phyloP scores from a whole-genome alignment of 139 green algal species.

The Coccomyxa sp. region DNA sequence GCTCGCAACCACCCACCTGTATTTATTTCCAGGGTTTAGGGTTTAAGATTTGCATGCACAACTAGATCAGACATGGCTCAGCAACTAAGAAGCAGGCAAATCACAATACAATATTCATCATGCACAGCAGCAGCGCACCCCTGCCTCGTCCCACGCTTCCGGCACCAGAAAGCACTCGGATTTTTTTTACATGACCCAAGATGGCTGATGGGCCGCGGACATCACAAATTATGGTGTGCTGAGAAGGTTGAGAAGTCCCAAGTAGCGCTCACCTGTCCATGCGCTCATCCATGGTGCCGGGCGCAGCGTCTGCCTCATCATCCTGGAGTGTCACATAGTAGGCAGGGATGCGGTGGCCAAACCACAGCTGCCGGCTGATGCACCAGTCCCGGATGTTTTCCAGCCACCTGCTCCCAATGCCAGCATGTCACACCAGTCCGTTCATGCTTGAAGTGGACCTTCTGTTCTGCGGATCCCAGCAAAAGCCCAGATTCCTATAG shows the following conservation, averaged over 20 bases:
- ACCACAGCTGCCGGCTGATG: conserved; percentile 97
- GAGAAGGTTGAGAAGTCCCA: too few species aligned
- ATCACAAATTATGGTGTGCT: too few species aligned
- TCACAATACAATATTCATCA: too few species aligned
- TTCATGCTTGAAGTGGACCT: not conserved
- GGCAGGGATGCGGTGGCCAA: conserved; percentile 95
- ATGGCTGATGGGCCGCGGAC: too few species aligned
- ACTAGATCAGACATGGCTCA: too few species aligned
- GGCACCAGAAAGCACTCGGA: too few species aligned
- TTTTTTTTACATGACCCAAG: too few species aligned
- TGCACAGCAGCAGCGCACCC: too few species aligned
- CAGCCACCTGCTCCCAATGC: conserved; percentile 58
- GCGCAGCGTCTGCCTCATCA: conserved; percentile 10
- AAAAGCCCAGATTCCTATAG: not conserved
- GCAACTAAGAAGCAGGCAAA: too few species aligned
- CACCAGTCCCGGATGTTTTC: conserved; percentile 99
- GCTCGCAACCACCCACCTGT: conserved; percentile 31
- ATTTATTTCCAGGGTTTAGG: too few species aligned
- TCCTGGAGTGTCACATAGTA: conserved; percentile 67
- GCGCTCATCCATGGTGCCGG: conserved; percentile 51
- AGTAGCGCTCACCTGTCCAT: conserved; percentile 40
- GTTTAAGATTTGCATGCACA: not conserved
- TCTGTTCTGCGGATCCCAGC: not conserved
- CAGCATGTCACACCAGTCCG: not conserved
- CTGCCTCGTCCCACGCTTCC: too few species aligned